Evolutionary conservation across 2,329 filamentous ascomycete species (phyloP), one percentile per base, ranked within the genome.

Genomic region (Graphilbum sp.): DNA sequence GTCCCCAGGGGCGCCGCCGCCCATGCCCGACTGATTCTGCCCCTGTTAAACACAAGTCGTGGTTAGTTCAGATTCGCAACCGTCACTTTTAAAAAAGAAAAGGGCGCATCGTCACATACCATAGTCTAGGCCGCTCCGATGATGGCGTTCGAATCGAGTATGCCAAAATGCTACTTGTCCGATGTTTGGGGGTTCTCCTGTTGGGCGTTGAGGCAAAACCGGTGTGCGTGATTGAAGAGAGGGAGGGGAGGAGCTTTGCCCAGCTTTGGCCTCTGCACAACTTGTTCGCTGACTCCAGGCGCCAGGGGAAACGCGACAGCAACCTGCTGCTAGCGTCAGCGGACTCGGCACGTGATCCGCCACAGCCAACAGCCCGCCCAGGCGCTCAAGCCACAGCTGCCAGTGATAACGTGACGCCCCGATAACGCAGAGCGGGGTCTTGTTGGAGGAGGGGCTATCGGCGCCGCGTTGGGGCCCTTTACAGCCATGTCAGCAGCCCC

Each of bases 21-120:
- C 85, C 65, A 92, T 80, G 55, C 83, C 84, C 58, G 87, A 94
- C 60, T 92, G 80, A 50, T 79, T 78, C 63, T 84, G 79, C 69
- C 81, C 81, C 81, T 86, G 48, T 31, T n/a, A n/a, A 36, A 41
- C 36, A 11, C 4, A 2, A 24, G 8, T 30, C 12, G n/a, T n/a
- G n/a, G 32, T 38, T 34, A 38, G 36, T 29, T 10, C 19, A 23
- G 15, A 15, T 13, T 23, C 23, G 12, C 23, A 25, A 25, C 7
- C 23, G 23, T 7, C 23, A 12, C 23, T 12, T 12, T 25, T 25
- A 12, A 7, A 25, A 25, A 25, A 25, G 7, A 25, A 25, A 25
- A n/a, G 6, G 6, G 27, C 13, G 6, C 21, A 24, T 24, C 27
- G 16, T 5, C 31, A 32, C 31, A 12, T 33, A 37, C 36, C 36